phyloP scores from a whole-genome alignment of 2,329 filamentous ascomycete species.

The Fusarium sp. region DNA sequence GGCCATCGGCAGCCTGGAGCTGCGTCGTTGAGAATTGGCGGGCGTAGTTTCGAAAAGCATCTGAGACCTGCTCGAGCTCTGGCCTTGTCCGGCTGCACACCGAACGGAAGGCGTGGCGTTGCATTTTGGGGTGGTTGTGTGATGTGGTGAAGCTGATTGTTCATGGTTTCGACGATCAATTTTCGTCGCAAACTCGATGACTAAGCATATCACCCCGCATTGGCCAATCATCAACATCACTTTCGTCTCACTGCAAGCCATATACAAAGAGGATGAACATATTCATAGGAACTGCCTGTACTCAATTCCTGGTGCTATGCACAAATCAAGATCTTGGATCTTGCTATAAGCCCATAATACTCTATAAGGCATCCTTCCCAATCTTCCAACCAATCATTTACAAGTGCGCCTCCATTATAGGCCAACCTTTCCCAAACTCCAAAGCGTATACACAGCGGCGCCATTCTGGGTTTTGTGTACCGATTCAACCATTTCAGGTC shows the following conservation, averaged over 20 bases:
- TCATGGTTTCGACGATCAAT: slow-evolving; percentile 28
- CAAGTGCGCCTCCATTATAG: slow-evolving; percentile 31
- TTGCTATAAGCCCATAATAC: slow-evolving; percentile 30
- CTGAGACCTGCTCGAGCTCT: slow-evolving; percentile 46
- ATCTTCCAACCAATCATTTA: slow-evolving; percentile 25
- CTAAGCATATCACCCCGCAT: slow-evolving; percentile 33
- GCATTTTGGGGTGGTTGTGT: slow-evolving; percentile 46
- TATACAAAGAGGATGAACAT: slow-evolving; percentile 10
- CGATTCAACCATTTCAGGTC: slow-evolving; percentile 44
- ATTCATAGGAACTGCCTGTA: slow-evolving; percentile 35
- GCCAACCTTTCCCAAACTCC: slow-evolving; percentile 32
- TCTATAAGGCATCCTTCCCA: slow-evolving; percentile 28
- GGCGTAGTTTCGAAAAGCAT: slow-evolving; percentile 47
- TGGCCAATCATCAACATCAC: slow-evolving; percentile 27
- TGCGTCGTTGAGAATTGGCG: slow-evolving; percentile 53
- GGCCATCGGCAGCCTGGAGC: slow-evolving; percentile 44
- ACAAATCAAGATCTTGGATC: slow-evolving; percentile 38
- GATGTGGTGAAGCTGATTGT: slow-evolving; percentile 27
- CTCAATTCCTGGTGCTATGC: slow-evolving; percentile 28
- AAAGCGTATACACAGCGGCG: slow-evolving; percentile 26
- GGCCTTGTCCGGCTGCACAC: slow-evolving; percentile 48
- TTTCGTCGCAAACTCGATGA: slow-evolving; percentile 33
- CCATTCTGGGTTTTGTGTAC: slow-evolving; percentile 23
- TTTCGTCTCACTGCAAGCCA: neutral
- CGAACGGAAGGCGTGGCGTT: slow-evolving; percentile 51